These are phyloP conservation scores for Penicillium lividum DNA, from an alignment of 495 filamentous ascomycete species.

Conservation along the genomic window DNA sequence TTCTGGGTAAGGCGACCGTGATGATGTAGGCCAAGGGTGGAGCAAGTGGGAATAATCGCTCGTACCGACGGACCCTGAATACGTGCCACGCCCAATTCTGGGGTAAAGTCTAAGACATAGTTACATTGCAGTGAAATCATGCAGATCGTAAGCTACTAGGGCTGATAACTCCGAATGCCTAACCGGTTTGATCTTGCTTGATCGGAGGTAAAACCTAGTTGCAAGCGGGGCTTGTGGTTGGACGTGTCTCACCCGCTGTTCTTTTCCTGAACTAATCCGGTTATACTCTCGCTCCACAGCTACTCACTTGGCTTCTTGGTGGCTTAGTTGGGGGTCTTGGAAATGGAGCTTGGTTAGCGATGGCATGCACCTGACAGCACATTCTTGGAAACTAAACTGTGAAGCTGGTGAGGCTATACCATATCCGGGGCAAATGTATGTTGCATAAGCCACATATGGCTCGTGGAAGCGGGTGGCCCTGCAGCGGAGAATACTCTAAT, in stretches of 20 bases:
- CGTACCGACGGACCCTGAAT: neutral
- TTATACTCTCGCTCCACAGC: neutral
- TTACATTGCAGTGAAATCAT: neutral
- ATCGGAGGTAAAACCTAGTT: neutral
- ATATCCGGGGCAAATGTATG: neutral
- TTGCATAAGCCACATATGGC: slow-evolving; percentile 4
- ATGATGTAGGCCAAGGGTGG: slow-evolving; percentile 6
- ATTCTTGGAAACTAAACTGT: slow-evolving; percentile 1
- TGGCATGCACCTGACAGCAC: neutral
- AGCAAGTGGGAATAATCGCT: neutral
- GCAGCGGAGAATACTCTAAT: neutral
- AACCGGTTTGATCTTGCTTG: neutral
- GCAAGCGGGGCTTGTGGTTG: neutral
- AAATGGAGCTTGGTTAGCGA: neutral
- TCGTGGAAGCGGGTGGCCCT: slow-evolving; percentile 2
- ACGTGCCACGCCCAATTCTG: slow-evolving; percentile 4
- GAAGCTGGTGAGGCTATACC: neutral
- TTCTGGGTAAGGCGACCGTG: neutral
- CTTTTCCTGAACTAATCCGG: neutral
- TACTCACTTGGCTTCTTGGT: neutral
- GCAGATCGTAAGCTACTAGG: slow-evolving; percentile 6
- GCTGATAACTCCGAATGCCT: neutral
- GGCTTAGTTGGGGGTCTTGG: neutral
- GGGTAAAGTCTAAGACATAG: slow-evolving; percentile 8
- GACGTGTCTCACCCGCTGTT: neutral